Evolutionary conservation across 768 basidiomycete species (phyloP), one percentile per base, ranked within the genome.

Genomic region (Hygrocybe punicea): DNA sequence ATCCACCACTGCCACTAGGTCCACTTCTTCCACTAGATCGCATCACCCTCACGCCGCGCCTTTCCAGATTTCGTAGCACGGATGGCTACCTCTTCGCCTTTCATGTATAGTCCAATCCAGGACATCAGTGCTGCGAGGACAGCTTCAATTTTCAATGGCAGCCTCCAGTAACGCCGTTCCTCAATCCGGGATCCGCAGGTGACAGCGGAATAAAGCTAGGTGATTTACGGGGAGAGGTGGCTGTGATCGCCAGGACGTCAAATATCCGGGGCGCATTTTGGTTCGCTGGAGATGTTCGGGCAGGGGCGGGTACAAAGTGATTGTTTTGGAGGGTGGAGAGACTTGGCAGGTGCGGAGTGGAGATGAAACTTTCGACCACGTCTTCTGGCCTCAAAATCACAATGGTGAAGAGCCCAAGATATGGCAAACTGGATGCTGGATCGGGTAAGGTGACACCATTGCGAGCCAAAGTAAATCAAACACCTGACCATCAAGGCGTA

Each of bases 251-350:
- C 21, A 46, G 5, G 33, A 52, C 55, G 39, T 60, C 58, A 56
- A 55, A 59, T 50, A 59, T 59, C 39, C 55, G 58, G 37, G 55
- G 54, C 19, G 29, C 58, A 44, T 57, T 57, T 52, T 19, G 40
- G 48, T n/a, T 49, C 34, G 17, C 36, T 16, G 59, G 56, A 17
- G 21, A 40, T 51, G 51, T 60, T 4, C 37, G 45, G 19, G 10
- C 19, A 6, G 59, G 59, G 25, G 59, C 55, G 14, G 23, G 36
- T 47, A n/a, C 46, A 33, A 60, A 52, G 6, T 33, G 48, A 21
- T 42, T 44, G 11, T 56, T 17, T 40, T 56, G 48, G 19, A 59
- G 35, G 19, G 56, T 52, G 54, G 58, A 59, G 44, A 59, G 58
- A n/a, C 14, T 17, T 2, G 58, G 58, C 9, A 59, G 40, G 42